Evolutionary conservation across 176 grass and related monocot species (phyloP).

Genomic region (Puya raimondii): DNA sequence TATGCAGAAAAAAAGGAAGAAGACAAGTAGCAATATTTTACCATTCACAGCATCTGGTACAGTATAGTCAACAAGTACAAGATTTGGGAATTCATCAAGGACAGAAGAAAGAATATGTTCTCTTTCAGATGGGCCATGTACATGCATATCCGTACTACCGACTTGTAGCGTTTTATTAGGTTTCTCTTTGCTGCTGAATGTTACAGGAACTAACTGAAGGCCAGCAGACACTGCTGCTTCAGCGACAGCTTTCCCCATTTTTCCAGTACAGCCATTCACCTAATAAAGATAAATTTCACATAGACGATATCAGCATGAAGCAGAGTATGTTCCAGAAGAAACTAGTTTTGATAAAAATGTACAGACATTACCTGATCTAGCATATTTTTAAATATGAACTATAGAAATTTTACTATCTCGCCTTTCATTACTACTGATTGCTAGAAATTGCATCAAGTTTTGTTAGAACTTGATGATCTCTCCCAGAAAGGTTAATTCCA

Average conservation of each 20-base stretch:
- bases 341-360: no score
- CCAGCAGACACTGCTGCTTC: constrained; percentile 53
- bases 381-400: no score
- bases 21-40: constrained; percentile 30
- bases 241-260: constrained; percentile 66
- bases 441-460: no score
- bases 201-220: constrained; percentile 64
- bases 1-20: not conserved
- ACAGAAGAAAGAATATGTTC: constrained; percentile 70
- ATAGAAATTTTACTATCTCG: no score
- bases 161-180: constrained; percentile 47
- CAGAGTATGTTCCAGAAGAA: not conserved
- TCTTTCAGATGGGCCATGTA: constrained; percentile 62
- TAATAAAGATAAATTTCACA: constrained; percentile 11
- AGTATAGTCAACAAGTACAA: constrained; percentile 85
- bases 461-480: no score
- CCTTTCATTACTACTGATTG: no score
- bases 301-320: not conserved
- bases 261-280: constrained; percentile 91
- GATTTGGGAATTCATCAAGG: constrained; percentile 51
- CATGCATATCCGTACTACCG: constrained; percentile 35
- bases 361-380: no score
- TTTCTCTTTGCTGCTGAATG: constrained; percentile 67
- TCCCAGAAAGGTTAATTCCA: no score
- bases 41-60: constrained; percentile 67